Evolutionary conservation across 352 stramenopile genomes (phyloP).

Genomic region (Pythium utonaiense): DNA sequence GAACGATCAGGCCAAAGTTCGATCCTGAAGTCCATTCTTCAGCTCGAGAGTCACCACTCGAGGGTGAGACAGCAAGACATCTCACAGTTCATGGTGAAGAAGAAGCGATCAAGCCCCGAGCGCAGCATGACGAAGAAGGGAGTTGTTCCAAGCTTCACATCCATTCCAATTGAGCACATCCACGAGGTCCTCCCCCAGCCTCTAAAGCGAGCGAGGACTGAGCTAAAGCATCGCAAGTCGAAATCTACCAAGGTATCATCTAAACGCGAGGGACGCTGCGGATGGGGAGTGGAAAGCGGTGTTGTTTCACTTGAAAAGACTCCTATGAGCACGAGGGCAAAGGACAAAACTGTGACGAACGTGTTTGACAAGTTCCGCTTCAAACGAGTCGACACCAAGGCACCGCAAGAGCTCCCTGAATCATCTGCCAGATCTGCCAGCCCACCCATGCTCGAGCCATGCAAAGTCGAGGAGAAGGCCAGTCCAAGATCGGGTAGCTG

Average conservation of each 20-base stretch:
- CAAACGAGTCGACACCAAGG: not conserved
- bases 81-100: conserved; percentile 14
- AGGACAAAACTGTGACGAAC: not conserved
- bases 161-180: not conserved
- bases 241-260: not conserved
- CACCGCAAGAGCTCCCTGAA: too few relatives aligned
- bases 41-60: conserved; percentile 8
- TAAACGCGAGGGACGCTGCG: not conserved
- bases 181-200: not conserved
- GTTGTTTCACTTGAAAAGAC: not conserved
- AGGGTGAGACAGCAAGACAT: conserved; percentile 21
- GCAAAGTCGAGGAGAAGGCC: not conserved
- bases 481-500: not conserved
- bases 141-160: not conserved
- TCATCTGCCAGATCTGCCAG: not conserved
- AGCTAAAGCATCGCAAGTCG: not conserved
- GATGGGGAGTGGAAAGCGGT: not conserved
- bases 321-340: not conserved
- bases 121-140: not conserved
- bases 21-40: conserved; percentile 19
- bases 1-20: not conserved
- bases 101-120: not conserved
- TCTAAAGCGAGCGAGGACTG: not conserved
- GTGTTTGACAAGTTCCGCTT: conserved; percentile 21
- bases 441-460: too few relatives aligned